Evolutionary conservation across 2,329 filamentous ascomycete genomes (phyloP).

Genomic region (Penicillium aurantiogriseum): DNA sequence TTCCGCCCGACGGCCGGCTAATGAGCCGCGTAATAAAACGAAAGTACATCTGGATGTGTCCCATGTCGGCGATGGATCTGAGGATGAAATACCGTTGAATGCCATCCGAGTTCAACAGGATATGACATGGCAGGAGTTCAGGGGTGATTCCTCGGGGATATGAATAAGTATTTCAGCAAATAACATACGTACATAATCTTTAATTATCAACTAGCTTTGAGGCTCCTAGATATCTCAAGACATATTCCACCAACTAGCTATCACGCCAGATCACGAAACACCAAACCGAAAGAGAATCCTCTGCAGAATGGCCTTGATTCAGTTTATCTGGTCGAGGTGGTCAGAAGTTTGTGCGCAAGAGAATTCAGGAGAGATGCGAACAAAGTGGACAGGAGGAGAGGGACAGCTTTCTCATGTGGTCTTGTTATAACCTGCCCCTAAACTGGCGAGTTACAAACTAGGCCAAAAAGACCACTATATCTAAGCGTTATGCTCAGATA

Average conservation of each 20-base stretch:
- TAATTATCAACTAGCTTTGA: neutral
- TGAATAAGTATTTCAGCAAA: neutral
- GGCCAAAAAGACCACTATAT: too few relatives aligned
- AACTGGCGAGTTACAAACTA: too few relatives aligned
- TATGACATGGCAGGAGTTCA: slow-evolving; percentile 15
- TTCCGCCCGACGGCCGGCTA: slow-evolving; percentile 1
- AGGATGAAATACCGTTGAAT: slow-evolving; percentile 16
- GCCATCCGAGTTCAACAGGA: slow-evolving; percentile 14
- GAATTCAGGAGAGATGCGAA: too few relatives aligned
- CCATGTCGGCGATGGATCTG: slow-evolving; percentile 3
- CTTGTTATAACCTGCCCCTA: too few relatives aligned
- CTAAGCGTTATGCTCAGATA: too few relatives aligned
- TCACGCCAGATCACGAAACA: too few relatives aligned
- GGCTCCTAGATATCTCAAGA: too few relatives aligned
- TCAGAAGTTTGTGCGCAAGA: too few relatives aligned
- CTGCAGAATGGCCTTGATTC: too few relatives aligned
- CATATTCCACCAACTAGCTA: too few relatives aligned
- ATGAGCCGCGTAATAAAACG: slow-evolving; percentile 6
- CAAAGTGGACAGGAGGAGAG: neutral
- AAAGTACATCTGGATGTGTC: slow-evolving; percentile 4
- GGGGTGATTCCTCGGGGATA: neutral
- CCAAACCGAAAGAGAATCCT: too few relatives aligned
- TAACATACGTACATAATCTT: neutral
- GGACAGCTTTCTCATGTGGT: neutral
- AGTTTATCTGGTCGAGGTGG: too few relatives aligned